Evolutionary conservation across 306 rosid genomes (phyloP).

Genomic region (Pachyrhizus erosus): DNA sequence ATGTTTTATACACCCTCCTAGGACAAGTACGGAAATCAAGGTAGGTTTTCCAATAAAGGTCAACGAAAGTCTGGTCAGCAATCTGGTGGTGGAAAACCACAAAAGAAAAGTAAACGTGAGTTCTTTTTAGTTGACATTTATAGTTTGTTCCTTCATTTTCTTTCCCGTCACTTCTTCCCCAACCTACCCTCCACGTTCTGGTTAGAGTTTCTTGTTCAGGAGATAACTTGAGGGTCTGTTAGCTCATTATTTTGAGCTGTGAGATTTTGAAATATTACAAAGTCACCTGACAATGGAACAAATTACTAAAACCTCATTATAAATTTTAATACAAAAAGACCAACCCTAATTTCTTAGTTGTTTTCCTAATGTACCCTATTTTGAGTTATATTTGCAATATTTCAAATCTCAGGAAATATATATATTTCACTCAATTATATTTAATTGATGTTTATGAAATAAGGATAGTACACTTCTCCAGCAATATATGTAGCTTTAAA

Average conservation of each 20-base stretch:
- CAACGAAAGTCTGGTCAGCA: slow-evolving; percentile 54
- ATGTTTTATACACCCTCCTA: slow-evolving; percentile 38
- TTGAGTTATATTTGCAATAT: neutral
- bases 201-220: too few relatives aligned
- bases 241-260: too few relatives aligned
- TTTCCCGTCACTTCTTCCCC: neutral
- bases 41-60: slow-evolving; percentile 48
- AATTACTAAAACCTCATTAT: too few relatives aligned
- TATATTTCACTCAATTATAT: neutral
- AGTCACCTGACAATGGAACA: too few relatives aligned
- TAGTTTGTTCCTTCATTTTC: neutral
- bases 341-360: neutral
- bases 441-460: slow-evolving; percentile 15
- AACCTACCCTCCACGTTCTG: too few relatives aligned
- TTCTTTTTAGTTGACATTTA: slow-evolving; percentile 18
- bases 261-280: too few relatives aligned
- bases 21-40: slow-evolving; percentile 48
- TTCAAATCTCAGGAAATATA: slow-evolving; percentile 21
- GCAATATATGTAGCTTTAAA: neutral
- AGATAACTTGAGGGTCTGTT: too few relatives aligned
- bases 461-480: slow-evolving; percentile 28
- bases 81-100: slow-evolving; percentile 53
- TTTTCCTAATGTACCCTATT: neutral
- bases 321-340: too few relatives aligned
- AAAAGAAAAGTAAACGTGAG: slow-evolving; percentile 69